phyloP scores from a whole-genome alignment of 1,139 yeast species.

The Saccharomyces hybrid region DNA sequence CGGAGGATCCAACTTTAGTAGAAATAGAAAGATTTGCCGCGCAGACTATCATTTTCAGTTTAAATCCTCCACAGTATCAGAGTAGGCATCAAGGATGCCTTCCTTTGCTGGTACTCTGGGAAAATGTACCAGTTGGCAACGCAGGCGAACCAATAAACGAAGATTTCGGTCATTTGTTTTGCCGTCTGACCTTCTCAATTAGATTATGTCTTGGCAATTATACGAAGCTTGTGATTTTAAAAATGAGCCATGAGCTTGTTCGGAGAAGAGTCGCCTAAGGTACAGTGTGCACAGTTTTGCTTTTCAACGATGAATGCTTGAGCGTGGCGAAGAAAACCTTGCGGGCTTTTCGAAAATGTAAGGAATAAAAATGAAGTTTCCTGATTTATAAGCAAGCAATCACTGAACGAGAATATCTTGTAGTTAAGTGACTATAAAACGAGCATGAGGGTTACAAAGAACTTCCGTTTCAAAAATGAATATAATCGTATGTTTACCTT shows the following conservation, averaged over 20 bases:
- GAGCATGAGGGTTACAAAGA: background rate
- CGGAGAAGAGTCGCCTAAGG: background rate
- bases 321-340: background rate
- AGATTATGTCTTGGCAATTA: background rate
- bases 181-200: background rate
- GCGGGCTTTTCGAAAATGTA: background rate
- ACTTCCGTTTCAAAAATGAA: background rate
- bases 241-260: background rate
- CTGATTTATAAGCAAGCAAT: background rate
- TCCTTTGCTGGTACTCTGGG: background rate
- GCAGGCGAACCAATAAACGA: background rate
- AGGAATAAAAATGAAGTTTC: background rate
- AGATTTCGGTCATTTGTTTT: background rate
- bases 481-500: background rate
- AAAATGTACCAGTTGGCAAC: background rate
- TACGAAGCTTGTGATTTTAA: background rate
- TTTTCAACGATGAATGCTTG: background rate
- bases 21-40: background rate
- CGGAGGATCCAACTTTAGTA: background rate
- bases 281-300: background rate
- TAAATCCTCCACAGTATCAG: background rate
- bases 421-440: background rate
- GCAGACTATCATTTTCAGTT: background rate
- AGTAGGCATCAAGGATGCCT: background rate
- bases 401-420: background rate